Conservation (phyloP, 768 basidiomycete species). For the Dendrothele bispora region DNA sequence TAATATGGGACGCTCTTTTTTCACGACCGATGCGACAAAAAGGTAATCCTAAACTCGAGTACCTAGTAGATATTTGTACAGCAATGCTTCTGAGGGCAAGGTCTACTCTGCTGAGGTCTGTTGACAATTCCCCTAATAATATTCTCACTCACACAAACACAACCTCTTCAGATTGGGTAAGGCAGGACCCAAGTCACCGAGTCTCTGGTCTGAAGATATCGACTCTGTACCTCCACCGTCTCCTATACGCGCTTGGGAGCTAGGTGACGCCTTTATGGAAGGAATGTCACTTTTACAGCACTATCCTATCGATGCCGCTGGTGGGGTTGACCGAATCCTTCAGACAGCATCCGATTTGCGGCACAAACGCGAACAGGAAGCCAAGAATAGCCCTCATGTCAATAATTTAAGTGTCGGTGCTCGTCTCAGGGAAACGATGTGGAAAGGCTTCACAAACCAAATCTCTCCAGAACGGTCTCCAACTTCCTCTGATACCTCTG, state of each 20-base stretch:
- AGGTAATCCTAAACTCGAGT: conserved; percentile 65
- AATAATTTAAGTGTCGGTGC: conserved; percentile 48
- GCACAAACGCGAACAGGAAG: conserved; percentile 45
- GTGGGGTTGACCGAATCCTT: conserved; percentile 70
- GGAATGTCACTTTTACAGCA: conserved; percentile 61
- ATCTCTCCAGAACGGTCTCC: conserved; percentile 36
- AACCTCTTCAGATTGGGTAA: conserved; percentile 50
- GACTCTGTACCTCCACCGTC: conserved; percentile 35
- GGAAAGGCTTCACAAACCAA: conserved; percentile 68
- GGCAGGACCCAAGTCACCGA: conserved; percentile 36
- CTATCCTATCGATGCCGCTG: conserved; percentile 65
- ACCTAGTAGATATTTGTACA: conserved; percentile 68
- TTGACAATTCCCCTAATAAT: conserved; percentile 2
- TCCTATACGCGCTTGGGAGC: conserved; percentile 47
- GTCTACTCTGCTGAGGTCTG: conserved; percentile 54
- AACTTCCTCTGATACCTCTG: conserved; percentile 31
- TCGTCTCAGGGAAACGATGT: conserved; percentile 58
- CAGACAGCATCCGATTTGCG: conserved; percentile 67
- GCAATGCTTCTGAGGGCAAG: conserved; percentile 66
- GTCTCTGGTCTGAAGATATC: conserved; percentile 57
- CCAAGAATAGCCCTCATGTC: conserved; percentile 26
- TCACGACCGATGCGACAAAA: conserved; percentile 55
- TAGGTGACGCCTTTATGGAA: conserved; percentile 66
- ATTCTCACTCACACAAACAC: conserved; percentile 2
- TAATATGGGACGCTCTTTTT: conserved; percentile 74